Base-by-base conservation (phyloP, 2,329 filamentous ascomycete species). In the Plectosphaerella plurivora region DNA sequence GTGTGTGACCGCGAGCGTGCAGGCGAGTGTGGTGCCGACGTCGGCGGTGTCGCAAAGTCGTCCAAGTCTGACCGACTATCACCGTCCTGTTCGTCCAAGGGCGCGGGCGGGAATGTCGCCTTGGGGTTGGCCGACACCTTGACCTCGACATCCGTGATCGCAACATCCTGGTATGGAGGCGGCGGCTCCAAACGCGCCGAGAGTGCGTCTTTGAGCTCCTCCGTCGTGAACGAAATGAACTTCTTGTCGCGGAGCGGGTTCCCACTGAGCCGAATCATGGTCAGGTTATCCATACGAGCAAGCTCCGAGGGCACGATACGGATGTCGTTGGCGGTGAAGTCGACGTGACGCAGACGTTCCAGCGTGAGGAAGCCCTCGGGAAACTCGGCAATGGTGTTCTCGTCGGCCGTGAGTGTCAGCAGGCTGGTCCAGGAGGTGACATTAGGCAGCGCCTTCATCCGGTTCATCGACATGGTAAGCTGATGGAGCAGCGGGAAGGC, bases 191-290 rank as follows among this genome's bases (percentile, higher is more conserved):
- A 72, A 24, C 89, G 82, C 36, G 78, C 78, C 18, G 81, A 79
- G 44, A 97, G 72, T 44, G 86, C 83, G 42, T 82, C 80, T 68
- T 96, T 96, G 56, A 97, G 74, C 51, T 94, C 88, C 14, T 91
- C 88, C 0, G 89, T 91, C 20, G 81, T 80, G 72, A 95, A 89
- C 1, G 83, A 87, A 14, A 92, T 75, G 59, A 94, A 91, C 65
- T 91, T 96, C 65, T 88, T 91, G 65, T 97, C 91, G 14, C 89
- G 81, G 14, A 99, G 73, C 1, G 94, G 94, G 62, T 99, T 99
- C n/a, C 91, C 91, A 44, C 85, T 86, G 33, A 99, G 75, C 5
- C 86, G 84, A 42, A 97, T 79, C 64, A 86, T 86, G 18, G 84
- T 79, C 10, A 99, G 73, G 45, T 72, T 84, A 6, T 90, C 83